Conservation (phyloP, 176 grass and related monocot genomes). For the Dactylis glomerata region DNA sequence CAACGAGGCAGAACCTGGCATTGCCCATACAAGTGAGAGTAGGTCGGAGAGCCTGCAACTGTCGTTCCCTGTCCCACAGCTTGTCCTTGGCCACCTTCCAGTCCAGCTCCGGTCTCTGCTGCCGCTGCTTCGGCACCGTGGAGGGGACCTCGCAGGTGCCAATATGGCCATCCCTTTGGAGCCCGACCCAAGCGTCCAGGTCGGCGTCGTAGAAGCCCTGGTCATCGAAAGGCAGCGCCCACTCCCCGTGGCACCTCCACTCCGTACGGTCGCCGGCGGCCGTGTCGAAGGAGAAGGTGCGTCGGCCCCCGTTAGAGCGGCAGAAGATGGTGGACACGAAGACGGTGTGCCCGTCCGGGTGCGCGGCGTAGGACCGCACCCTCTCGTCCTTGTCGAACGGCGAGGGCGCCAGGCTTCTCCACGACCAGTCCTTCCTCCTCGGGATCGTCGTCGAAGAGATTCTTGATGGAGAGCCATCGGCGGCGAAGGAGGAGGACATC, state of each 20-base stretch:
- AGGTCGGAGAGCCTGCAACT: background rate
- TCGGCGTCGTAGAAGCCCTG: background rate
- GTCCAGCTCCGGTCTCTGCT: background rate
- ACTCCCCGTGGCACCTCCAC: background rate
- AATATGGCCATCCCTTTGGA: no score
- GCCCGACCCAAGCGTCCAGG: background rate
- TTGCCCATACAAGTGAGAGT: background rate
- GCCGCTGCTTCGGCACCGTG: background rate
- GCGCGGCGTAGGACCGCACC: background rate
- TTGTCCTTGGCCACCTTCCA: background rate
- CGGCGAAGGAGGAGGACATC: background rate
- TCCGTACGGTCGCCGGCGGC: background rate
- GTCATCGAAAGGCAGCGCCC: background rate
- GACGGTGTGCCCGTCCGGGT: background rate
- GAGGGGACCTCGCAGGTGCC: no score
- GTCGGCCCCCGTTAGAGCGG: background rate
- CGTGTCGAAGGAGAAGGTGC: background rate
- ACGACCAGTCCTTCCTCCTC: background rate
- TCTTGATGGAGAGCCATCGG: background rate
- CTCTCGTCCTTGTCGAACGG: background rate
- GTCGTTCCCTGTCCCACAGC: background rate
- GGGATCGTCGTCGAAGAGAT: background rate
- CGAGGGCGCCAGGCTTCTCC: background rate
- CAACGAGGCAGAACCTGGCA: background rate
- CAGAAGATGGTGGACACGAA: background rate